Base-by-base conservation (phyloP, 2,329 filamentous ascomycete genomes). In the Chrysoporthe cubensis region DNA sequence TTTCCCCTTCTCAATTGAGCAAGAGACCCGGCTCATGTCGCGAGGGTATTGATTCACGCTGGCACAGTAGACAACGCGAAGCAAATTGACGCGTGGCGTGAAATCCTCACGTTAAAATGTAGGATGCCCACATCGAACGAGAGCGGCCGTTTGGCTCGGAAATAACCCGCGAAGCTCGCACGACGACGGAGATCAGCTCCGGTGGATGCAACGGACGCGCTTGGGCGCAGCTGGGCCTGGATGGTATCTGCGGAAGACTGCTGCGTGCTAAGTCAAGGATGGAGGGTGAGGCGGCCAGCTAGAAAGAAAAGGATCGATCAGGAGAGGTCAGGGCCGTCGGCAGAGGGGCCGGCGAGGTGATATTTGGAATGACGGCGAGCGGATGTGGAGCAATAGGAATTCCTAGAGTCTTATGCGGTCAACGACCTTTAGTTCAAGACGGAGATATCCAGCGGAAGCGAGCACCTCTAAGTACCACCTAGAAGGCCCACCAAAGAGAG, bases 401-500 rank as follows among this genome's bases (percentile, higher is more conserved):
- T n/a, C 44, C 40, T 37, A 50, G 50, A 52, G 8, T 63, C 54
- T 61, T 52, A 42, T 26, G 63, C 42, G 54, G 52, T 64, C 62
- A 64, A 68, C 50, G 44, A 64, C 50, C 57, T 44, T 65, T 37
- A 63, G 48, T 62, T 54, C 44, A 50, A 66, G 61, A 65, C 65
- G 66, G 52, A 68, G 60, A 64, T 65, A 68, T 60, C 67, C 62
- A 64, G 56, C 67, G 64, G 64, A 69, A 67, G 58, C 67, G 60
- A 69, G 61, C 60, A 59, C 18, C 57, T 34, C 48, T 61, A 61
- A 42, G 64, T 60, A 44, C 65, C 59, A 50, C 60, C 65, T 62
- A 54, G 59, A 18, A 50, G 44, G 65, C 57, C 56, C 42, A 67
- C 65, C 56, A 58, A 57, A 59, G 52, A 59, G 57, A 62, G 60